Conservation (phyloP, 2,329 filamentous ascomycete genomes). For the Stachybotrys chartarum region DNA sequence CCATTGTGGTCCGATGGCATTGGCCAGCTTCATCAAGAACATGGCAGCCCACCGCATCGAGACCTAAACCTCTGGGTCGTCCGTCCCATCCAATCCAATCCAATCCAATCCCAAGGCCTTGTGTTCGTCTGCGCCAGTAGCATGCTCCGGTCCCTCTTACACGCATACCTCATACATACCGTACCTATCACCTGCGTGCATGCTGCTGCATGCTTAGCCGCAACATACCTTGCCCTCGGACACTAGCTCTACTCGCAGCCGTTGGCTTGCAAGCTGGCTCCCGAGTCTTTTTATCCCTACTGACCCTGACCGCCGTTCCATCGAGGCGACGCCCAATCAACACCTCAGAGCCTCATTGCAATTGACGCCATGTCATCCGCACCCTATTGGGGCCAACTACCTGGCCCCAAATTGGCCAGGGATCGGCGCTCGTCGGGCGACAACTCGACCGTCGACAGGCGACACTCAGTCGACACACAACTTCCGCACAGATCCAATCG, state of each 20-base stretch:
- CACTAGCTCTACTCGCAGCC: background rate
- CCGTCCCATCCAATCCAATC: background rate
- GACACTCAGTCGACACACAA: slow-evolving; percentile 26
- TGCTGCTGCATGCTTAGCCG: background rate
- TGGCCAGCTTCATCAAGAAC: background rate
- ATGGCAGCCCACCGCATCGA: slow-evolving; percentile 8
- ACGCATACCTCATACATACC: background rate
- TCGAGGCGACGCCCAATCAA: slow-evolving; percentile 16
- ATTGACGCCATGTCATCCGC: slow-evolving; percentile 38
- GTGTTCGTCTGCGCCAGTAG: background rate
- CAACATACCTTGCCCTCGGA: background rate
- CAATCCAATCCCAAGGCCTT: slow-evolving; percentile 1
- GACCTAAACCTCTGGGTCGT: background rate
- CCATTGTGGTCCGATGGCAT: background rate
- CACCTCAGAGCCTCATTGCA: slow-evolving; percentile 8
- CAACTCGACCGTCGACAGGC: slow-evolving; percentile 20
- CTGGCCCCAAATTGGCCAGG: slow-evolving; percentile 35
- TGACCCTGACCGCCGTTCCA: background rate
- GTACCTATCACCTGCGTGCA: background rate
- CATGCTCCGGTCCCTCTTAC: background rate
- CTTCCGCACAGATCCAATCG: slow-evolving; percentile 40
- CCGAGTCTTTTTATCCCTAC: background rate
- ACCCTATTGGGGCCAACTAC: slow-evolving; percentile 54
- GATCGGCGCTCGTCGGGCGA: slow-evolving; percentile 28
- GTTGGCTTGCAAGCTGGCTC: background rate